phyloP scores from a whole-genome alignment of 495 filamentous ascomycete species.

The Penicillium mononematosum region DNA sequence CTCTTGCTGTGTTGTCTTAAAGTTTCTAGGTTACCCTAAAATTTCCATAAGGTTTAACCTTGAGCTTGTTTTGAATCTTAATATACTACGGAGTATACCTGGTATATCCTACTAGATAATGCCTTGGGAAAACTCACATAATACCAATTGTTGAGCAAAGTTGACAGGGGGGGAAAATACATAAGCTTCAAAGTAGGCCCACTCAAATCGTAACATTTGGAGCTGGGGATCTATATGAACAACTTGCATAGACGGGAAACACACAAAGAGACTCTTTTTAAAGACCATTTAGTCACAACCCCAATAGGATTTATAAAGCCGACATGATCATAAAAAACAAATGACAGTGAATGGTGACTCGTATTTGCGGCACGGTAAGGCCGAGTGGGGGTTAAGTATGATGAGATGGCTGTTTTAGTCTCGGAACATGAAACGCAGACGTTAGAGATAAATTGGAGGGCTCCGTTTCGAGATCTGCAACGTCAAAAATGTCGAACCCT shows the following conservation, averaged over 20 bases:
- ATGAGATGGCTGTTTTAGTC: conserved; percentile 3
- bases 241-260: neutral
- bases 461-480: neutral
- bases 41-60: too few species aligned
- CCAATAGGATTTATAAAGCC: neutral
- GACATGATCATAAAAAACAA: neutral
- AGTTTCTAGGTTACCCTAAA: too few species aligned
- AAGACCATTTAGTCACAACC: neutral
- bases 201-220: neutral
- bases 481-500: neutral
- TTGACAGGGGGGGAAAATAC: too few species aligned
- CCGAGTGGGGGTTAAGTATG: conserved; percentile 1
- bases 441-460: conserved; percentile 6
- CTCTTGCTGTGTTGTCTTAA: too few species aligned
- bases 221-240: neutral
- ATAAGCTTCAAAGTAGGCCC: neutral
- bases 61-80: too few species aligned
- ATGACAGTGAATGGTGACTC: conserved; percentile 1
- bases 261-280: neutral
- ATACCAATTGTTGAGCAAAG: too few species aligned
- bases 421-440: conserved; percentile 2
- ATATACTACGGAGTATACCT: too few species aligned
- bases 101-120: too few species aligned
- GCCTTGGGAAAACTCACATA: too few species aligned
- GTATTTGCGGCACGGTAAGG: neutral